Conservation (phyloP, 129 eudicot genomes). For the Centaurea solstitialis region DNA sequence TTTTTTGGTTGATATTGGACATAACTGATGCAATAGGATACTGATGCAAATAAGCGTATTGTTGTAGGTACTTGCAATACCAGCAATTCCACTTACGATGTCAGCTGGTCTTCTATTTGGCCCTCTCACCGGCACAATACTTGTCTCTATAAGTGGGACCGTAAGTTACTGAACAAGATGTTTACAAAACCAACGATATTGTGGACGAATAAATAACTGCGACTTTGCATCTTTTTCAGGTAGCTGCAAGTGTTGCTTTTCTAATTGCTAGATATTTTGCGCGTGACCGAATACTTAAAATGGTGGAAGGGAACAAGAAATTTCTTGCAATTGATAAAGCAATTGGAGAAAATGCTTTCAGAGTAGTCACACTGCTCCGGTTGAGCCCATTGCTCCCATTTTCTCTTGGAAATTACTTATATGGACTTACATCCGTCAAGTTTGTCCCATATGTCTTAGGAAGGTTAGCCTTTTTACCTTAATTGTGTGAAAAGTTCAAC, state of each 20-base stretch:
- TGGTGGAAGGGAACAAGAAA: constrained; percentile 95
- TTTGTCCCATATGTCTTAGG: constrained; percentile 91
- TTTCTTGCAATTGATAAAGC: constrained; percentile 99
- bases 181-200: background rate
- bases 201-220: constrained; percentile 13
- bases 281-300: constrained; percentile 94
- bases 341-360: constrained; percentile 97
- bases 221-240: constrained; percentile 40
- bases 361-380: constrained; percentile 96
- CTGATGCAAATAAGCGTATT: background rate
- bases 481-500: background rate
- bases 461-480: constrained; percentile 65
- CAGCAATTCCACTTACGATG: constrained; percentile 96
- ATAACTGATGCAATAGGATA: background rate
- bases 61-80: constrained; percentile 87
- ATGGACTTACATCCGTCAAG: constrained; percentile 95
- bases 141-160: constrained; percentile 96
- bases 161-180: constrained; percentile 49
- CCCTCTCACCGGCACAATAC: constrained; percentile 78
- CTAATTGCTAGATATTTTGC: constrained; percentile 99
- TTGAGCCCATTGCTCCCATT: constrained; percentile 98
- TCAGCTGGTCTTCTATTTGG: constrained; percentile 99
- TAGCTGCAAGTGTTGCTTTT: constrained; percentile 96
- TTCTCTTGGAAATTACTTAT: constrained; percentile 96
- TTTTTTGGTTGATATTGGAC: background rate